phyloP scores from a whole-genome alignment of 2,329 filamentous ascomycete genomes.

The Polychaeton citri region DNA sequence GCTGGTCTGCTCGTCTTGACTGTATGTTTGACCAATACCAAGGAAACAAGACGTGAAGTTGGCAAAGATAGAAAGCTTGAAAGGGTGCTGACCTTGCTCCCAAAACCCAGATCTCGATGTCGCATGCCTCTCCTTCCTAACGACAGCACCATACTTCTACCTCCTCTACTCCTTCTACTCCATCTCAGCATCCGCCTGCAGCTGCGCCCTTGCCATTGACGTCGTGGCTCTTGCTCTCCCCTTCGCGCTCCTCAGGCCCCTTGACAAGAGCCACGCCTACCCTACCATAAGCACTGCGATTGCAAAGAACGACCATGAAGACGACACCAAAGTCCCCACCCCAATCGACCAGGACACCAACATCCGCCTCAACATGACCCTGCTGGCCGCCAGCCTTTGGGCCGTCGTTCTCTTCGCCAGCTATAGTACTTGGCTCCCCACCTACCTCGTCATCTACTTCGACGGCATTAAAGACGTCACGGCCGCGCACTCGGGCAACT shows the following conservation, averaged over 20 bases:
- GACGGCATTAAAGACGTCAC: constrained; percentile 55
- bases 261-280: constrained; percentile 49
- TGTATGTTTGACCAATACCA: constrained; percentile 32
- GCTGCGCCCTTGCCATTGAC: constrained; percentile 53
- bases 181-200: constrained; percentile 47
- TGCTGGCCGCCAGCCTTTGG: constrained; percentile 62
- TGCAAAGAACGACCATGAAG: constrained; percentile 24
- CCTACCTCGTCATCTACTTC: constrained; percentile 63
- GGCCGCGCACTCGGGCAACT: constrained; percentile 51
- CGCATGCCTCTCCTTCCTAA: constrained; percentile 41
- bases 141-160: constrained; percentile 62
- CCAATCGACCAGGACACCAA: constrained; percentile 44
- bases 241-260: constrained; percentile 59
- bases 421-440: constrained; percentile 57
- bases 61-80: background rate
- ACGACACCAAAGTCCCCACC: constrained; percentile 32
- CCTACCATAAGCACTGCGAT: background rate
- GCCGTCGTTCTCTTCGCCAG: constrained; percentile 57
- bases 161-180: constrained; percentile 68
- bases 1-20: constrained; percentile 64
- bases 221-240: constrained; percentile 56
- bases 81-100: constrained; percentile 2
- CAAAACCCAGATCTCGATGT: constrained; percentile 28
- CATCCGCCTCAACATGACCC: constrained; percentile 50
- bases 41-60: background rate